Evolutionary conservation across 2,329 filamentous ascomycete genomes (phyloP).

Genomic region (Calonectria henricotiae): DNA sequence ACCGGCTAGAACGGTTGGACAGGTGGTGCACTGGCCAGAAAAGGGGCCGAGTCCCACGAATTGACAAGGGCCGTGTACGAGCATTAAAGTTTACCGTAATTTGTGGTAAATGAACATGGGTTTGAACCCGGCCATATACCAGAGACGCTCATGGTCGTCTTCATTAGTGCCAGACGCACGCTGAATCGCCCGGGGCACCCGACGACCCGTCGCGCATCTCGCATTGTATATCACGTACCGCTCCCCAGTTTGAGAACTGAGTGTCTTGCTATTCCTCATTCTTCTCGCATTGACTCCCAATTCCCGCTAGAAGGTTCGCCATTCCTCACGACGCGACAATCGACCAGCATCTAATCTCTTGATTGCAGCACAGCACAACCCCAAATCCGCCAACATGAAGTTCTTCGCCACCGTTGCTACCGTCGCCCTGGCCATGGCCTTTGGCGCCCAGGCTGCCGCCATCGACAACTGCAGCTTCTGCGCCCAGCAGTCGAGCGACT

Average conservation of each 20-base stretch:
- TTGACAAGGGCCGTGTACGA: conserved; percentile 17
- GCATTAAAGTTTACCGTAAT: conserved; percentile 18
- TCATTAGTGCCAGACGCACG: neutral
- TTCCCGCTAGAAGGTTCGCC: neutral
- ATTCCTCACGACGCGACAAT: neutral
- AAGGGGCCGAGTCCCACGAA: neutral
- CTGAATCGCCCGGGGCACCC: neutral
- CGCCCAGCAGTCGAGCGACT: conserved; percentile 17
- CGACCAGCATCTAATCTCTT: neutral
- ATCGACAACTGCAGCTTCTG: conserved; percentile 19
- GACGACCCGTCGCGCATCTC: conserved; percentile 14
- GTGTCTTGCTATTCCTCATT: neutral
- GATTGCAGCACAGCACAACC: neutral
- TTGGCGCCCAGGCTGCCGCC: conserved; percentile 12
- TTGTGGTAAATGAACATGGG: conserved; percentile 8
- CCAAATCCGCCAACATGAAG: conserved; percentile 9
- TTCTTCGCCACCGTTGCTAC: conserved; percentile 5
- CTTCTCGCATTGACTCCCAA: neutral
- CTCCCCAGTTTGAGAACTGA: neutral
- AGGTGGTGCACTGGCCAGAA: conserved; percentile 2
- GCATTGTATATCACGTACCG: conserved; percentile 1
- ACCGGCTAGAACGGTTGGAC: neutral
- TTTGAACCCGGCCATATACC: neutral
- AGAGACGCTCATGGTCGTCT: neutral
- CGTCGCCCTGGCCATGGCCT: neutral